A percentile compares a stretch with the other conserved stretches of the same genome.
These are phyloP conservation scores for Pterocarpus macrocarpus DNA, from an alignment of 306 rosid species.

Conservation along the genomic window DNA sequence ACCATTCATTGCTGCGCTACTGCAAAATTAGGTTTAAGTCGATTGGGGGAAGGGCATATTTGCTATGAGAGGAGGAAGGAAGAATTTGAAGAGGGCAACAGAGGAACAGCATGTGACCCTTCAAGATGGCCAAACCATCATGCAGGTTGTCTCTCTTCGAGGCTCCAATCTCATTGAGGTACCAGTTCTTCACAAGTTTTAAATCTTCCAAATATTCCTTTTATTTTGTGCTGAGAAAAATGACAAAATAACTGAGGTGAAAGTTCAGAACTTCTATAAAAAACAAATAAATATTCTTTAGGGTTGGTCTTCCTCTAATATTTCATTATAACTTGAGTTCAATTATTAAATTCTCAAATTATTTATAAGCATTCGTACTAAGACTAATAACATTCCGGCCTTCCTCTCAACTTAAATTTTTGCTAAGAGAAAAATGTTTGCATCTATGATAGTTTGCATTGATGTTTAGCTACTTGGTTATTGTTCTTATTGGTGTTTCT, in stretches of 20 bases:
- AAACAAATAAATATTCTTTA: background rate
- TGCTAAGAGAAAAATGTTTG: background rate
- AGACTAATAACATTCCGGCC: no score
- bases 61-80: conserved; percentile 89
- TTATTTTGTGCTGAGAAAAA: background rate
- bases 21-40: conserved; percentile 23
- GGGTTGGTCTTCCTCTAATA: no score
- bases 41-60: background rate
- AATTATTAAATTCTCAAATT: no score
- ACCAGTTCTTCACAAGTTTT: background rate
- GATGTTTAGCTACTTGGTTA: conserved; percentile 2
- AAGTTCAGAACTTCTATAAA: background rate
- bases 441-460: background rate
- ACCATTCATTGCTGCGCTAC: background rate
- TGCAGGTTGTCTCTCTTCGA: conserved; percentile 82
- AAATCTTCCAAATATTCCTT: background rate
- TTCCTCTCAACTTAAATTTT: no score
- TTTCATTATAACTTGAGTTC: no score
- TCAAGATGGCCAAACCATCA: conserved; percentile 66
- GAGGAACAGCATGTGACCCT: conserved; percentile 62
- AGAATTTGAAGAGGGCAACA: conserved; percentile 81
- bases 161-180: conserved; percentile 92
- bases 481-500: conserved; percentile 21
- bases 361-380: background rate
- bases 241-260: background rate